Evolutionary conservation across 768 basidiomycete species (phyloP).

Genomic region (Pisolithus albus): DNA sequence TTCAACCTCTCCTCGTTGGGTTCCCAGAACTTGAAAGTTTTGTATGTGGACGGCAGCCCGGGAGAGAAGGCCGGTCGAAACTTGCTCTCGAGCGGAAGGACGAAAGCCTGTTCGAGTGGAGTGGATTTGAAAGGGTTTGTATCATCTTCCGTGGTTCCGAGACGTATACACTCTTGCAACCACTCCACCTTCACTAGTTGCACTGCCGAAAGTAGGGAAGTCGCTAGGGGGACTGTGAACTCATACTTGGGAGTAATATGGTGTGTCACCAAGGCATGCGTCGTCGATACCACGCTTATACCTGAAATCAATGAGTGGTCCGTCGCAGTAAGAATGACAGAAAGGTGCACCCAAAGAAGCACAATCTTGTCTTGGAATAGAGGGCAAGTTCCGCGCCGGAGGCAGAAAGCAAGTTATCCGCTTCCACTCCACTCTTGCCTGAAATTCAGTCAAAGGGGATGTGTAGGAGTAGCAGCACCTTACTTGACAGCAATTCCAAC

Average conservation of each 20-base stretch:
- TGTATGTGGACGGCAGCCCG: conserved; percentile 40
- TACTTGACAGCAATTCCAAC: conserved; percentile 41
- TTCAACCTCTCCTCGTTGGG: conserved; percentile 56
- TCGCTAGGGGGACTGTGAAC: conserved; percentile 43
- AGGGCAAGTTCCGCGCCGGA: conserved; percentile 28
- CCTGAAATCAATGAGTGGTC: conserved; percentile 31
- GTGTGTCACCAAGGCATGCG: conserved; percentile 48
- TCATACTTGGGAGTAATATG: conserved; percentile 50
- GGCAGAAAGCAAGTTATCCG: conserved; percentile 44
- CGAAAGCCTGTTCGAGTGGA: conserved; percentile 45
- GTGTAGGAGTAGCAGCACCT: conserved; percentile 10
- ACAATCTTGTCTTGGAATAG: conserved; percentile 37
- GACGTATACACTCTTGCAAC: conserved; percentile 53
- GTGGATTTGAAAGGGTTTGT: conserved; percentile 28
- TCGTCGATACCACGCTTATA: conserved; percentile 45
- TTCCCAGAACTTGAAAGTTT: conserved; percentile 55
- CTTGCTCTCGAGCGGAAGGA: conserved; percentile 45
- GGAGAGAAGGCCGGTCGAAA: conserved; percentile 54
- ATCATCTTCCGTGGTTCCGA: conserved; percentile 35
- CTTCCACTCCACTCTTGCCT: conserved; percentile 43
- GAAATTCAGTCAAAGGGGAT: neutral
- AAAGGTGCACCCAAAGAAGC: conserved; percentile 45
- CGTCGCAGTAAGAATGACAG: neutral
- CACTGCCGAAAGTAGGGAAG: conserved; percentile 52
- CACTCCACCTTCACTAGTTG: conserved; percentile 63